phyloP scores from a whole-genome alignment of 768 basidiomycete genomes.

The Russula compacta region DNA sequence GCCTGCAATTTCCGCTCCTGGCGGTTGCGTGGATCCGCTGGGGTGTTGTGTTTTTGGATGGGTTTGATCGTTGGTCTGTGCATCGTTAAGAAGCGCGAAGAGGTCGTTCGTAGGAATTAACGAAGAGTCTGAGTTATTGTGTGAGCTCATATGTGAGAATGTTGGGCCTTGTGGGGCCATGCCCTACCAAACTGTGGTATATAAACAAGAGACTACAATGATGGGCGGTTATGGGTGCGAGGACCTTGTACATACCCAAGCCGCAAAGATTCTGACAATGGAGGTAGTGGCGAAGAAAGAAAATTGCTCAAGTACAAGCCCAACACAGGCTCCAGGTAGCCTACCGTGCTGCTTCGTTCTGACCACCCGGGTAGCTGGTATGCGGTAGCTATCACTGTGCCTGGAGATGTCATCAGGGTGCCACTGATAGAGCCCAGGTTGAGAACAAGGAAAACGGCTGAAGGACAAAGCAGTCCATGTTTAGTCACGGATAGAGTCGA shows the following conservation, averaged over 20 bases:
- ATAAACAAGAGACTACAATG: constrained; percentile 1
- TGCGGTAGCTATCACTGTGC: neutral
- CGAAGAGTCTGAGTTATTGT: neutral
- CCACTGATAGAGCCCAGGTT: neutral
- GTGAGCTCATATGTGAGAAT: neutral
- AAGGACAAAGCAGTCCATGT: neutral
- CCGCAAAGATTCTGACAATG: neutral
- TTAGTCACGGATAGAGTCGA: neutral
- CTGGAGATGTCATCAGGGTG: constrained; percentile 6
- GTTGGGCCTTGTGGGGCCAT: neutral
- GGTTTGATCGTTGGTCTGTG: neutral
- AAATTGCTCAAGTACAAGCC: neutral
- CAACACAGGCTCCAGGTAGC: neutral
- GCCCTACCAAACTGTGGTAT: neutral
- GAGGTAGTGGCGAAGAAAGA: neutral
- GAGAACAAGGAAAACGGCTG: neutral
- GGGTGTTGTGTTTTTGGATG: neutral
- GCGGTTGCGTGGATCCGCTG: neutral
- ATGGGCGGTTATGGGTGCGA: neutral
- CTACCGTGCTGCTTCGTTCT: neutral
- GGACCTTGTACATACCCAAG: neutral
- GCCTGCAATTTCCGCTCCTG: neutral
- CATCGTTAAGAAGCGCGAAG: neutral
- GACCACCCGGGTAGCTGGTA: neutral
- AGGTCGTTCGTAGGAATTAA: neutral